phyloP scores from a whole-genome alignment of 176 grass and related monocot species.

The Lolium rigidum region DNA sequence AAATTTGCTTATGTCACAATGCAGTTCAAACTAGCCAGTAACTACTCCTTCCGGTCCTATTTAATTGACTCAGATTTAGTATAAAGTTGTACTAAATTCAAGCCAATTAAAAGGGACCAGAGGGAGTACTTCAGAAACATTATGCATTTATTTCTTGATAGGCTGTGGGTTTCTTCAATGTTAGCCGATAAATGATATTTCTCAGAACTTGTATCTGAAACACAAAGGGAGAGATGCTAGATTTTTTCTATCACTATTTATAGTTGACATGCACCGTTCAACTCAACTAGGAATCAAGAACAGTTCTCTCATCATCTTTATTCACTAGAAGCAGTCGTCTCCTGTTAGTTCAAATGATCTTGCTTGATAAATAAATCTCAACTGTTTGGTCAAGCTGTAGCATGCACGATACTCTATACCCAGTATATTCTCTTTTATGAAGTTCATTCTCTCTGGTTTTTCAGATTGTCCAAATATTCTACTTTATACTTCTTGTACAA shows the following conservation, averaged over 20 bases:
- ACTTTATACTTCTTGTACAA: not conserved
- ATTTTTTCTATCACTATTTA: constrained; percentile 30
- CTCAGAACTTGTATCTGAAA: not conserved
- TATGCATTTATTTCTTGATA: not conserved
- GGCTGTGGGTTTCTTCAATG: not conserved
- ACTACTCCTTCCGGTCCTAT: too few relatives aligned
- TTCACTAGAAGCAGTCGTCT: not conserved
- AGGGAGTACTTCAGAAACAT: constrained; percentile 1
- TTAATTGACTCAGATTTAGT: too few relatives aligned
- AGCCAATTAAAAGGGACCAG: too few relatives aligned
- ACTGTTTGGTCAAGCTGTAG: constrained; percentile 1
- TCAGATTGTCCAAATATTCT: not conserved
- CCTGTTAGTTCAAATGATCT: constrained; percentile 16
- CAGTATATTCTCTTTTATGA: not conserved
- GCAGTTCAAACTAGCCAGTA: not conserved
- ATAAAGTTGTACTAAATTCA: too few relatives aligned
- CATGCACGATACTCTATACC: not conserved
- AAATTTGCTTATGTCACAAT: constrained; percentile 27
- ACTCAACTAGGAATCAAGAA: constrained; percentile 21
- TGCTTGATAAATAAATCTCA: constrained; percentile 18
- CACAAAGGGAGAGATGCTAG: not conserved
- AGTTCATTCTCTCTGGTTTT: not conserved
- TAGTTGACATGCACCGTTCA: constrained; percentile 16
- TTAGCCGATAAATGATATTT: constrained; percentile 9
- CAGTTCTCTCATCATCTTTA: not conserved